A percentile compares a stretch with the other conserved stretches of the same genome.
These are phyloP conservation scores for Coemansia sp. DNA, from an alignment of 192 early-diverging fungal species.

Conservation along the genomic window DNA sequence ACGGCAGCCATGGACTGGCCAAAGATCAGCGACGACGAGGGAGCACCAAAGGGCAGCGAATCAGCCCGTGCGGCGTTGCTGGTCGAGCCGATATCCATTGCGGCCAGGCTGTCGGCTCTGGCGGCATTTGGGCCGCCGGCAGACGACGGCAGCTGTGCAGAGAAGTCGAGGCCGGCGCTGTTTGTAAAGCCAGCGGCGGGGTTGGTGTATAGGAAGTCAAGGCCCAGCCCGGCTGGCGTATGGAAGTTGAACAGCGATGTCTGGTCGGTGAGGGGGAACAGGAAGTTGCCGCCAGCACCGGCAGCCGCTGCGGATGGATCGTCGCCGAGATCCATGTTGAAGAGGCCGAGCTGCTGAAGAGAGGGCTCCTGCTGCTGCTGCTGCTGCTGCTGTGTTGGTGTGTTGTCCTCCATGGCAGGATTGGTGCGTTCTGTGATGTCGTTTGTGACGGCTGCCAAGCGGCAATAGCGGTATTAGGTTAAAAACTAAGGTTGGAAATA, in stretches of 20 bases:
- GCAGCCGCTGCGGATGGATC: slow-evolving; percentile 3
- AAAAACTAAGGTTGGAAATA: too few species aligned
- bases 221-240: slow-evolving; percentile 21
- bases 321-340: slow-evolving; percentile 14
- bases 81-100: slow-evolving; percentile 7
- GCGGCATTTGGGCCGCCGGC: background rate
- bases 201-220: background rate
- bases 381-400: slow-evolving; percentile 9
- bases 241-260: slow-evolving; percentile 53
- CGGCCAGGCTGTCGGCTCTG: slow-evolving; percentile 5
- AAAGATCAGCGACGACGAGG: slow-evolving; percentile 10
- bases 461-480: too few species aligned
- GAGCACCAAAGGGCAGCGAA: too few species aligned
- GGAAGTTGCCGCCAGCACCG: slow-evolving; percentile 22
- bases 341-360: slow-evolving; percentile 4
- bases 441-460: too few species aligned
- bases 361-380: slow-evolving; percentile 6
- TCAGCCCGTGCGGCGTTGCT: slow-evolving; percentile 5
- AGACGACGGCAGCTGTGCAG: background rate
- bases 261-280: slow-evolving; percentile 44
- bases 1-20: slow-evolving; percentile 2
- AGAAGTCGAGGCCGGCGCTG: background rate
- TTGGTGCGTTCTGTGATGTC: too few species aligned
- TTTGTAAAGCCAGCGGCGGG: background rate
- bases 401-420: too few species aligned